Evolutionary conservation across 148 eudicot species (phyloP).

Genomic region (Rhododendron molle): DNA sequence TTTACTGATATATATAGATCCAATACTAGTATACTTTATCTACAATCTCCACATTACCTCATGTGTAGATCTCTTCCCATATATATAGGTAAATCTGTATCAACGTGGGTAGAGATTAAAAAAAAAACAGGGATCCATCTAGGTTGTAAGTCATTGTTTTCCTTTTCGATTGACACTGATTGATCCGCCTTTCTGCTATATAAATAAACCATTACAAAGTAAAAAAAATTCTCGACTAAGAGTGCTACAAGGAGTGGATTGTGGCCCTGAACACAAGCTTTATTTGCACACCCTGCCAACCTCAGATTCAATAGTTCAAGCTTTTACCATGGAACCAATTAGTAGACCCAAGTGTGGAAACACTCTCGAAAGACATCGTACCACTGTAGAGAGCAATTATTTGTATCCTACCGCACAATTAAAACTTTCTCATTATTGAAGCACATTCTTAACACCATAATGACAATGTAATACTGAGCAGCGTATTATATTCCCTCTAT

Average conservation of each 20-base stretch:
- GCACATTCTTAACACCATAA: background rate
- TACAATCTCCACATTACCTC: background rate
- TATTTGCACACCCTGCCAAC: background rate
- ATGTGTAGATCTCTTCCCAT: background rate
- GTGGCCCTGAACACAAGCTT: background rate
- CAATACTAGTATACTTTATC: background rate
- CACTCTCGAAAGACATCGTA: too few species aligned
- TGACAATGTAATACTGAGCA: background rate
- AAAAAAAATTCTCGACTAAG: too few species aligned
- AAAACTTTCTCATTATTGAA: background rate
- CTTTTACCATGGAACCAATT: background rate
- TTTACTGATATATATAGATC: background rate
- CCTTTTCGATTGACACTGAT: background rate
- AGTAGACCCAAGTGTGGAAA: background rate
- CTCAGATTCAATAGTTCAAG: background rate
- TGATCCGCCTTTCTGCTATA: background rate
- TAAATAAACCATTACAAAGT: background rate
- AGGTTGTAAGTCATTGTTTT: background rate
- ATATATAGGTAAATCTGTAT: background rate
- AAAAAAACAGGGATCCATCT: background rate
- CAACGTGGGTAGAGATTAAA: background rate
- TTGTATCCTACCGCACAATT: too few species aligned
- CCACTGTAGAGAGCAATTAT: background rate
- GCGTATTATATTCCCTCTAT: background rate
- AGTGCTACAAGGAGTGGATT: background rate